Percentiles rank a stretch among this genome's conserved stretches.
Conservation (phyloP, 2,329 filamentous ascomycete species). For the Ophiosphaerella korrae region DNA sequence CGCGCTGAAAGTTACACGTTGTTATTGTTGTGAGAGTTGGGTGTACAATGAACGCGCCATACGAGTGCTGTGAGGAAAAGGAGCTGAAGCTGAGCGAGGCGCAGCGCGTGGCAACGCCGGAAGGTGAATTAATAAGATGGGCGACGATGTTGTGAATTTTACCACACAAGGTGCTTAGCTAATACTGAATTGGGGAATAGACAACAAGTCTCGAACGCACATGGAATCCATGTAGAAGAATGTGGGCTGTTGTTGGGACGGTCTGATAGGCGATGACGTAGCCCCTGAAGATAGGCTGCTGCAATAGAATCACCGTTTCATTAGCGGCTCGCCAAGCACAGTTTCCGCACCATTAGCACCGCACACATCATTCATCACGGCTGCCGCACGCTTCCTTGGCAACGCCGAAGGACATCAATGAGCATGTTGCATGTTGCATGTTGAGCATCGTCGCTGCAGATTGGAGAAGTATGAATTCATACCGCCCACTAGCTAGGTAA, state of each 20-base stretch:
- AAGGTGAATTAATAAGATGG: background rate
- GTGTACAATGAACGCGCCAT: slow-evolving; percentile 11
- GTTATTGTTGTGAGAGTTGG: slow-evolving; percentile 2
- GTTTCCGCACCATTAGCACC: background rate
- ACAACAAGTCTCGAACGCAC: background rate
- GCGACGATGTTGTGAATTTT: background rate
- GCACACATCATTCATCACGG: background rate
- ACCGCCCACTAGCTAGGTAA: slow-evolving; percentile 18
- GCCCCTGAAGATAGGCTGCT: background rate
- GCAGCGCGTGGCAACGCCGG: slow-evolving; percentile 15
- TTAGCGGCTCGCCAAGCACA: slow-evolving; percentile 13
- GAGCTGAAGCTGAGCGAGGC: slow-evolving; percentile 14
- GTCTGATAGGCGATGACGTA: slow-evolving; percentile 22
- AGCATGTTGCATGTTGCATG: background rate
- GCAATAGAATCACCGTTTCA: slow-evolving; percentile 2
- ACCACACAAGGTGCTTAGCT: background rate
- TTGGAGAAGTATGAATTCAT: slow-evolving; percentile 44
- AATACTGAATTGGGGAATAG: background rate
- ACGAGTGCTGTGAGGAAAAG: slow-evolving; percentile 1
- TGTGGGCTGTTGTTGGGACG: background rate
- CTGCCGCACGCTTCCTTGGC: too few relatives aligned
- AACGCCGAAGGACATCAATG: too few relatives aligned
- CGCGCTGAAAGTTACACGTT: slow-evolving; percentile 2
- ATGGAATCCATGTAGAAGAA: too few relatives aligned
- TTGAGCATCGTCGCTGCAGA: background rate